These are phyloP conservation scores for Lotmaria passim DNA, from an alignment of 208 protist species.

Conservation along the genomic window DNA sequence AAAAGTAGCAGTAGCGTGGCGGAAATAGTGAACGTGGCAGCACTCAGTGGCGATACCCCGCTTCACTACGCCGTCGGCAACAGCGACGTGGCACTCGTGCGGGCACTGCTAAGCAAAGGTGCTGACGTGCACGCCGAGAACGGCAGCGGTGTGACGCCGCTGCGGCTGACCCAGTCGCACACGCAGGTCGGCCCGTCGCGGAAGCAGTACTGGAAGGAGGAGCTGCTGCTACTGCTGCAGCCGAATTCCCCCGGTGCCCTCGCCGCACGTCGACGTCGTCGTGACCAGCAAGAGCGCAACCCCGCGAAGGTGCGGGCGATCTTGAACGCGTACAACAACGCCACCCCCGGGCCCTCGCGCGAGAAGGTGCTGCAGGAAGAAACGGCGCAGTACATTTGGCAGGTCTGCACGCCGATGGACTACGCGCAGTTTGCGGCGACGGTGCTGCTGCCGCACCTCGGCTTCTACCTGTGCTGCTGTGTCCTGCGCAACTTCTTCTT, in stretches of 20 bases:
- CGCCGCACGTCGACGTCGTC: constrained; percentile 10
- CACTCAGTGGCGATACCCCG: constrained; percentile 38
- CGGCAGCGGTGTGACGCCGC: constrained; percentile 7
- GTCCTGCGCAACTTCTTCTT: constrained; percentile 34
- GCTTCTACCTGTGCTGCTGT: constrained; percentile 32
- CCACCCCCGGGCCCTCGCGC: constrained; percentile 26
- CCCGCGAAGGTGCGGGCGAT: constrained; percentile 27
- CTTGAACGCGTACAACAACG: constrained; percentile 32
- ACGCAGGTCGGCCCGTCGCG: constrained; percentile 7
- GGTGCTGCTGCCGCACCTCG: constrained; percentile 38
- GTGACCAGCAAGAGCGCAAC: constrained; percentile 6
- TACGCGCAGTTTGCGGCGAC: constrained; percentile 16
- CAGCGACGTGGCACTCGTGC: constrained; percentile 57
- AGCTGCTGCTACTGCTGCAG: constrained; percentile 20
- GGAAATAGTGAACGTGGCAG: constrained; percentile 1
- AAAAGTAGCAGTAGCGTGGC: not conserved
- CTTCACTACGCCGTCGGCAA: constrained; percentile 69
- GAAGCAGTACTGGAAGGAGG: constrained; percentile 33
- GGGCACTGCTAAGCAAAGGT: constrained; percentile 60
- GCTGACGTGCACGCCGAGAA: constrained; percentile 43
- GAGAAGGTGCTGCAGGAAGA: constrained; percentile 37
- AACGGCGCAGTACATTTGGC: constrained; percentile 21
- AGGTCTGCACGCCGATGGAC: constrained; percentile 28
- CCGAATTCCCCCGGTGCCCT: constrained; percentile 12
- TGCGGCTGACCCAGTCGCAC: constrained; percentile 24